phyloP scores from a whole-genome alignment of 2,329 filamentous ascomycete genomes.

The Colletotrichum tabaci region DNA sequence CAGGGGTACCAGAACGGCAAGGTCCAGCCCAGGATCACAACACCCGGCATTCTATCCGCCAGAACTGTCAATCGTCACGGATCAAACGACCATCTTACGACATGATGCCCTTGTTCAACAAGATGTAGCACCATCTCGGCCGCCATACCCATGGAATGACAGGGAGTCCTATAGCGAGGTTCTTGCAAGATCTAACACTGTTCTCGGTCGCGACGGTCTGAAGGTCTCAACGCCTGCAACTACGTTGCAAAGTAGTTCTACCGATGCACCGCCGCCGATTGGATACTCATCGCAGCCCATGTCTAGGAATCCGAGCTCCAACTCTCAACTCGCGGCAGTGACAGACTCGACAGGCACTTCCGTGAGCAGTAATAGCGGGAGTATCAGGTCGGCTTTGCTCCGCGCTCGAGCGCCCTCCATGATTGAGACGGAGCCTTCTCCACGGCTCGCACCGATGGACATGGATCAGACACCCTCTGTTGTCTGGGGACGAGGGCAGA shows the following conservation, averaged over 20 bases:
- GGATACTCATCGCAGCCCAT: constrained; percentile 67
- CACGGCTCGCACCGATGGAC: constrained; percentile 51
- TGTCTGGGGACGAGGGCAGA: constrained; percentile 46
- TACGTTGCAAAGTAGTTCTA: constrained; percentile 44
- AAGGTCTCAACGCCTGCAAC: constrained; percentile 46
- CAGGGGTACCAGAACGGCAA: constrained; percentile 49
- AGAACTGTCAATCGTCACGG: constrained; percentile 37
- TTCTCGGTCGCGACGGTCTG: constrained; percentile 20
- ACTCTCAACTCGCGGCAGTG: constrained; percentile 30
- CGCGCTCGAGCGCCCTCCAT: constrained; percentile 53
- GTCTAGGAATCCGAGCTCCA: constrained; percentile 60
- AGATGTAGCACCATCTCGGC: constrained; percentile 39
- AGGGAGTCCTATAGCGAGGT: constrained; percentile 17
- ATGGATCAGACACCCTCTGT: constrained; percentile 49
- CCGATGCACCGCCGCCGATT: constrained; percentile 43
- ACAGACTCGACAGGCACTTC: constrained; percentile 27
- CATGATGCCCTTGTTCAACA: constrained; percentile 37
- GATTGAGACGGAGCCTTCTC: constrained; percentile 63
- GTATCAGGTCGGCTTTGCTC: constrained; percentile 46
- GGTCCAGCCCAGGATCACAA: constrained; percentile 49
- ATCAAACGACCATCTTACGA: constrained; percentile 21
- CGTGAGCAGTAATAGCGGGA: constrained; percentile 44
- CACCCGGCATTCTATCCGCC: constrained; percentile 49
- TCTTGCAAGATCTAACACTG: constrained; percentile 22
- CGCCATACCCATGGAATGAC: constrained; percentile 1